These are phyloP conservation scores for Pseudoperonospora humuli DNA, from an alignment of 352 stramenopile genomes.

Conservation along the genomic window DNA sequence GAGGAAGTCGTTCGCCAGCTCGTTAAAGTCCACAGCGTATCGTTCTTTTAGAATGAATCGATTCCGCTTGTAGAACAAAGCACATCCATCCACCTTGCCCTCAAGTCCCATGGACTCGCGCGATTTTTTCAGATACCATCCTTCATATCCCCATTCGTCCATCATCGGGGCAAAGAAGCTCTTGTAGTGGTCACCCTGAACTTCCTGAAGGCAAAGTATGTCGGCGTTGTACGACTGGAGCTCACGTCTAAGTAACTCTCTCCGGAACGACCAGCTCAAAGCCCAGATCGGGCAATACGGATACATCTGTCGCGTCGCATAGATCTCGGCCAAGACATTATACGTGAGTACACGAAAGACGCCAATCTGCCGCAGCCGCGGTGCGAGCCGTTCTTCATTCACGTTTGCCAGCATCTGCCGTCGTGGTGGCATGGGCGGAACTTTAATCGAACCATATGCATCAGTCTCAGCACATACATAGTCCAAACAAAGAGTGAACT, in stretches of 20 bases:
- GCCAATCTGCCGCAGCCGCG: constrained; percentile 68
- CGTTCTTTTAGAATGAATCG: constrained; percentile 85
- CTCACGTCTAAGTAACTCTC: constrained; percentile 86
- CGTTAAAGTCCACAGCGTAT: constrained; percentile 97
- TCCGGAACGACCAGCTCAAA: constrained; percentile 94
- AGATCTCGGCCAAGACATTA: constrained; percentile 90
- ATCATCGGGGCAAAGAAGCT: constrained; percentile 94
- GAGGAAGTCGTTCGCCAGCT: constrained; percentile 77
- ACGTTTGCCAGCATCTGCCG: constrained; percentile 80
- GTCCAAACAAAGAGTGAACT: neutral
- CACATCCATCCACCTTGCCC: constrained; percentile 97
- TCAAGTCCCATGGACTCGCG: constrained; percentile 94
- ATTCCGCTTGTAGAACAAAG: constrained; percentile 95
- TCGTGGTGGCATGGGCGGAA: constrained; percentile 62
- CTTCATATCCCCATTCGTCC: constrained; percentile 93
- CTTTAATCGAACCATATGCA: constrained; percentile 32
- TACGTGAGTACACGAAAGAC: constrained; percentile 85
- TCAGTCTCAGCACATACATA: constrained; percentile 19
- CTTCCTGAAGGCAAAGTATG: constrained; percentile 96
- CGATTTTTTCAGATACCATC: constrained; percentile 98
- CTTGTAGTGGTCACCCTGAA: constrained; percentile 98
- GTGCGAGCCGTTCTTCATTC: constrained; percentile 64
- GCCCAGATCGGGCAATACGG: constrained; percentile 96
- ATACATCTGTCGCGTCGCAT: constrained; percentile 90
- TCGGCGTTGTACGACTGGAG: constrained; percentile 90